These are phyloP conservation scores for Symbiodinium natans DNA, from an alignment of 73 alveolate genomes.

Conservation along the genomic window DNA sequence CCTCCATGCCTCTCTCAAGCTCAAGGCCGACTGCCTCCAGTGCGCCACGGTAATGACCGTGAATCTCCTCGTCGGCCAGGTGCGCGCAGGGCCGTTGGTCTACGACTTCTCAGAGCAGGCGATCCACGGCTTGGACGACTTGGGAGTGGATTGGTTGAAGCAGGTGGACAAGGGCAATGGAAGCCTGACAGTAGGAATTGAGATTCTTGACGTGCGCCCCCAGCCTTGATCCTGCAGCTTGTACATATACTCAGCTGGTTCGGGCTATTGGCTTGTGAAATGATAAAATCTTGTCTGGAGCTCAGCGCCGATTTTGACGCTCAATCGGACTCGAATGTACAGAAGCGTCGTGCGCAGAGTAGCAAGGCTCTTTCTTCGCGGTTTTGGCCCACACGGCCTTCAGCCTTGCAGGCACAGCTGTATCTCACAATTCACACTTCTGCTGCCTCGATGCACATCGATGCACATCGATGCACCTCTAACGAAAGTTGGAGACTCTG, in stretches of 20 bases:
- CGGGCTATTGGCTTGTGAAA: conserved; percentile 13
- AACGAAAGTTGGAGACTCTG: conserved; percentile 58
- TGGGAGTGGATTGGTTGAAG: conserved; percentile 84
- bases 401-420: neutral
- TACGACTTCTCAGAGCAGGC: conserved; percentile 92
- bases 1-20: conserved; percentile 47
- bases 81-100: conserved; percentile 82
- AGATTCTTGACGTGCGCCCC: conserved; percentile 81
- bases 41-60: conserved; percentile 93
- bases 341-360: neutral
- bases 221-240: conserved; percentile 84
- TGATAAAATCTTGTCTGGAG: neutral
- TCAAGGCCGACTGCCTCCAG: conserved; percentile 88
- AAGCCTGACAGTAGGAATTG: conserved; percentile 83
- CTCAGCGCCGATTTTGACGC: conserved; percentile 94
- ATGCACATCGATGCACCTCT: neutral
- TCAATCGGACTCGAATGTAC: conserved; percentile 14
- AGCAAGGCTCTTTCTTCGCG: neutral
- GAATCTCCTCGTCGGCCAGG: conserved; percentile 69
- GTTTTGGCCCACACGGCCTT: too few relatives aligned
- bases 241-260: conserved; percentile 30
- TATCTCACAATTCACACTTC: neutral
- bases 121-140: conserved; percentile 77
- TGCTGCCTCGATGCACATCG: neutral
- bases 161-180: conserved; percentile 64